These are phyloP conservation scores for carrot (Daucus carota) DNA, from an alignment of 129 eudicot species.

Conservation along the genomic window DH1_v3.0 NC_030382.2:55025501-55026000, in stretches of 20 bases:
- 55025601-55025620: constrained; percentile 16
- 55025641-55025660: not conserved
- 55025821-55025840: constrained; percentile 13
- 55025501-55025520: constrained; percentile 1
- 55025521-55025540: constrained; percentile 7
- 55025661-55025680: not conserved
- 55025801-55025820: constrained; percentile 10
- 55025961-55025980: not conserved
- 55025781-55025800: constrained; percentile 20
- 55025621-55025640: constrained; percentile 6
- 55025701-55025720: not conserved
- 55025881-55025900: not conserved
- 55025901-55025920: not conserved
- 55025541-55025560: constrained; percentile 2
- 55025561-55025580: constrained; percentile 13
- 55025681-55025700: too few relatives aligned
- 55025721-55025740: constrained; percentile 5
- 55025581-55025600: constrained; percentile 11
- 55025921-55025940: not conserved
- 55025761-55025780: constrained; percentile 24
- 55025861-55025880: not conserved
- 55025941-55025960: not conserved
- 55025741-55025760: constrained; percentile 24
- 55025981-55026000: not conserved
- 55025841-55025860: not conserved